Percentiles rank a stretch among this genome's conserved stretches.
Evolutionary conservation across 2,329 filamentous ascomycete genomes (phyloP).

Genomic region (Ceratocystis ficicola): DNA sequence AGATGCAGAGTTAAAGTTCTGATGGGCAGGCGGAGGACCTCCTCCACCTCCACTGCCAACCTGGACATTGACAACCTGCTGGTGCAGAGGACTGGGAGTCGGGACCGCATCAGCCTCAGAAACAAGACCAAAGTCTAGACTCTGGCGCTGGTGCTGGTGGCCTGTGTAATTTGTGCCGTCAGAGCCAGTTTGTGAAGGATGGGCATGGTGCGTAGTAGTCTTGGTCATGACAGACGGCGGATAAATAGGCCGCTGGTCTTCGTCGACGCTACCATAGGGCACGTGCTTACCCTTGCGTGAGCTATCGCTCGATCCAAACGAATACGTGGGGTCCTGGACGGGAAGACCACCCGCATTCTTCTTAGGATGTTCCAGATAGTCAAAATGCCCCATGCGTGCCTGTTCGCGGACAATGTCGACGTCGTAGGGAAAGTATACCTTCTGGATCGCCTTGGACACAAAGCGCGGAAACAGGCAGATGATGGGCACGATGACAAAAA

Average conservation of each 20-base stretch:
- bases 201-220: slow-evolving; percentile 53
- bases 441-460: slow-evolving; percentile 73
- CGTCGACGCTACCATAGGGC: slow-evolving; percentile 56
- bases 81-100: neutral
- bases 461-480: slow-evolving; percentile 83
- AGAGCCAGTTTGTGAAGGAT: slow-evolving; percentile 80
- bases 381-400: slow-evolving; percentile 69
- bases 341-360: slow-evolving; percentile 25
- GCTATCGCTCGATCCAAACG: slow-evolving; percentile 35
- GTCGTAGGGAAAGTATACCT: slow-evolving; percentile 85
- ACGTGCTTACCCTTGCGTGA: slow-evolving; percentile 45
- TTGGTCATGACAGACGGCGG: slow-evolving; percentile 76
- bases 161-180: slow-evolving; percentile 84
- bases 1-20: slow-evolving; percentile 24
- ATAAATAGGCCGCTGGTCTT: slow-evolving; percentile 87
- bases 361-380: slow-evolving; percentile 44
- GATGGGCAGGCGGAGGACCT: slow-evolving; percentile 25
- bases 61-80: slow-evolving; percentile 25
- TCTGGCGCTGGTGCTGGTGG: slow-evolving; percentile 36
- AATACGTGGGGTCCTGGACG: slow-evolving; percentile 1
- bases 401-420: slow-evolving; percentile 95
- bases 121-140: slow-evolving; percentile 19
- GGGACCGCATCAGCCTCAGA: slow-evolving; percentile 17
- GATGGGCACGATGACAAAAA: slow-evolving; percentile 64
- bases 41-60: slow-evolving; percentile 13